Base-by-base conservation (phyloP, 2,329 filamentous ascomycete genomes). In the Aspergillus clavatus region DNA sequence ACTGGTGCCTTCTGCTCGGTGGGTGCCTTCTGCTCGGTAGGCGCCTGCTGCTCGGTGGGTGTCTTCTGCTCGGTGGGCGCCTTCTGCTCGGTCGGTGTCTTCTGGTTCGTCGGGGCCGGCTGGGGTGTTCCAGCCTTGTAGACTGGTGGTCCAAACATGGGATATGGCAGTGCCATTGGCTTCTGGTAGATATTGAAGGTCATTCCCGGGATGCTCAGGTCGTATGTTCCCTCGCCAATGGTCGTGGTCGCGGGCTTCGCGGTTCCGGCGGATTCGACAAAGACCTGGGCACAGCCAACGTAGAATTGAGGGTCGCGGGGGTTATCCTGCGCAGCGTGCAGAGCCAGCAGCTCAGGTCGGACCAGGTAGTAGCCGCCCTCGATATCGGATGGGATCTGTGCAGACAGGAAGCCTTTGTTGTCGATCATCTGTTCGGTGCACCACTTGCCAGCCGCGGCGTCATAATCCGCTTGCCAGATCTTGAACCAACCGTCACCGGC, bases 401-500 rank as follows among this genome's bases (percentile, higher is more conserved):
- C 75, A 4, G 79, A 81, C 10, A 89, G 68, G 16, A 82, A 71
- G 11, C 84, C 84, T 18, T 81, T 73, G 65, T 81, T 81, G 43
- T 69, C 73, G 47, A 84, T 84, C 47, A 89, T 72, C 48, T 79
- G 80, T 59, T 87, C 79, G 3, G 82, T 84, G 66, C 86, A 88
- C 84, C 85, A 89, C 61, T 79, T 71, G 22, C 71, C 63, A 1
- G 72, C 71, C 4, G 61, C 54, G 4, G 68, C 61, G 55, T 86
- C 74, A 66, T 85, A 87, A 37, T 82, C 83, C 41, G 83, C 76
- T 46, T 86, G 78, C 73, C 77, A 87, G 60, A 89, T 79, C 74
- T 89, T 89, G 75, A 89, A 86, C 86, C 86, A 90, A 29, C 85
- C 85, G 40, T 73, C 69, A 4, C 85, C 84, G 19, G 75, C 69